Percentiles rank a stretch among this genome's conserved stretches.
phyloP scores from a whole-genome alignment of 768 basidiomycete species.

The Mycena albidolilacea region DNA sequence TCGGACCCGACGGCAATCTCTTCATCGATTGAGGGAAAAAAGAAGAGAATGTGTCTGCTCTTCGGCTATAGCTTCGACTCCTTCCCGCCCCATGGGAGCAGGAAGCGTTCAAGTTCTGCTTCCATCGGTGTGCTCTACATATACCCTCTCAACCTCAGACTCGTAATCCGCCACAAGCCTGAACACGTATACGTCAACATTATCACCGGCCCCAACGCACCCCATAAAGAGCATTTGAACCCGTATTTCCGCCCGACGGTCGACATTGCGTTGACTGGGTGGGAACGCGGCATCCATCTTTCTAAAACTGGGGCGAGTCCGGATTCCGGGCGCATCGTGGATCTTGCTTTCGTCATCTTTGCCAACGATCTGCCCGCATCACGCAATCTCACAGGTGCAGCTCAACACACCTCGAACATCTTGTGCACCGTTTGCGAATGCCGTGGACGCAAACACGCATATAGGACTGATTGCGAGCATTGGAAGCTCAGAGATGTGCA shows the following conservation, averaged over 20 bases:
- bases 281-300: too few relatives aligned
- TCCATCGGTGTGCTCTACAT: constrained; percentile 46
- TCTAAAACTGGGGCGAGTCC: too few relatives aligned
- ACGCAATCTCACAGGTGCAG: constrained; percentile 41
- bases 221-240: constrained; percentile 41
- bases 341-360: constrained; percentile 29
- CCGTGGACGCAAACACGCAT: constrained; percentile 11
- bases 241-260: too few relatives aligned
- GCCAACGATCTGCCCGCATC: constrained; percentile 48
- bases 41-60: constrained; percentile 30
- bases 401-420: constrained; percentile 32
- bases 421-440: constrained; percentile 49
- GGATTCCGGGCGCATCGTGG: neutral
- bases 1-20: too few relatives aligned
- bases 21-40: neutral
- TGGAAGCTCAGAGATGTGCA: constrained; percentile 27
- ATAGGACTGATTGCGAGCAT: constrained; percentile 24
- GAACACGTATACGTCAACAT: constrained; percentile 48
- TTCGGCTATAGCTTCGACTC: constrained; percentile 46
- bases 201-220: constrained; percentile 44
- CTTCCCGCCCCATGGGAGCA: constrained; percentile 45
- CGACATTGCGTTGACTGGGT: too few relatives aligned
- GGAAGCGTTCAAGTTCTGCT: constrained; percentile 29
- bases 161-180: constrained; percentile 41
- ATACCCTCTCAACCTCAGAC: constrained; percentile 46